phyloP scores from a whole-genome alignment of 345 rosid genomes.

The Anastatica hierochuntica region DNA sequence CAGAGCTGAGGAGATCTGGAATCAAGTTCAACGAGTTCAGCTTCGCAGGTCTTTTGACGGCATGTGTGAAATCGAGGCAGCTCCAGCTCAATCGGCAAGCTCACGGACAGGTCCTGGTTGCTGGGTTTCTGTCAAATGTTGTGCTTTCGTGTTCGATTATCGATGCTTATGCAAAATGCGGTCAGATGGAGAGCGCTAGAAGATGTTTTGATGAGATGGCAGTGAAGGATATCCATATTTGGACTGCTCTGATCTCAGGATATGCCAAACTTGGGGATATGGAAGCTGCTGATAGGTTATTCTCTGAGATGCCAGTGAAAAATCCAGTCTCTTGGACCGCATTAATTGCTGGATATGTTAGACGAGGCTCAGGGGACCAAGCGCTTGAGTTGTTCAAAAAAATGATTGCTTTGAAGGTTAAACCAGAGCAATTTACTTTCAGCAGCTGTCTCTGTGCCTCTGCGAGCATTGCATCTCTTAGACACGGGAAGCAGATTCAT shows the following conservation, averaged over 20 bases:
- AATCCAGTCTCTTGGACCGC: conserved; percentile 68
- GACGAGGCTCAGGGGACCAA: conserved; percentile 40
- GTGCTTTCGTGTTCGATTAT: conserved; percentile 47
- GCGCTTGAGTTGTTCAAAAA: conserved; percentile 41
- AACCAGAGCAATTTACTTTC: conserved; percentile 68
- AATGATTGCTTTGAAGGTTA: conserved; percentile 40
- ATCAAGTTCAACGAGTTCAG: conserved; percentile 52
- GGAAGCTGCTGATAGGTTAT: conserved; percentile 45
- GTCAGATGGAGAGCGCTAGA: conserved; percentile 45
- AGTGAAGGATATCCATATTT: conserved; percentile 45
- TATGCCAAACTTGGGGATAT: conserved; percentile 54
- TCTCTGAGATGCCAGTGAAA: conserved; percentile 53
- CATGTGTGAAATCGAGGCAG: conserved; percentile 46
- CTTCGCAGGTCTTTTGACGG: conserved; percentile 53
- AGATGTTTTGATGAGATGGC: conserved; percentile 56
- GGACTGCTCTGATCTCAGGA: conserved; percentile 78
- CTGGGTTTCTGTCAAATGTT: conserved; percentile 47
- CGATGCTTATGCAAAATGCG: conserved; percentile 61
- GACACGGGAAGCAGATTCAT: conserved; percentile 66
- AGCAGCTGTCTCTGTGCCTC: conserved; percentile 76
- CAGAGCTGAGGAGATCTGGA: conserved; percentile 41
- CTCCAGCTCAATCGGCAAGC: conserved; percentile 43
- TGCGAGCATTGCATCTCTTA: conserved; percentile 53
- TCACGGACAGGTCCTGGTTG: conserved; percentile 67
- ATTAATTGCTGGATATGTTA: conserved; percentile 65